Evolutionary conservation across 768 basidiomycete species (phyloP), one percentile per base, ranked within the genome.

Genomic region (Leucocoprinus birnbaumii): DNA sequence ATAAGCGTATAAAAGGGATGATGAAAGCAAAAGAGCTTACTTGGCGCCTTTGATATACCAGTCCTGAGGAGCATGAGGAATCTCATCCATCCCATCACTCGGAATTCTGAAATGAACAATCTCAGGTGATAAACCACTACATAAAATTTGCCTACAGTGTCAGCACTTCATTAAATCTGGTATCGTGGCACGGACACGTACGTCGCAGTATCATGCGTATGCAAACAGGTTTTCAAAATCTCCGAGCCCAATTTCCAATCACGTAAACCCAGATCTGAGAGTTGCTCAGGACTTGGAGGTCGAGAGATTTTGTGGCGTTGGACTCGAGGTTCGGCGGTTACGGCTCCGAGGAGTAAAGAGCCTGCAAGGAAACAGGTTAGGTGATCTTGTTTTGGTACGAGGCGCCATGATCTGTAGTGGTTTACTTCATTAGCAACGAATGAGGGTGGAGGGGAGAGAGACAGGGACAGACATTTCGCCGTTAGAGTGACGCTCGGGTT

Each of bases 331-430:
- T 87, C 87, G 2, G 84, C 72, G 1, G 75, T 80, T 2, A 89
- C 90, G 13, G 92, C 90, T 11, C 95, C 94, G 2, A 98, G 81
- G 78, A 98, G 85, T 53, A 98, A 81, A 0, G 91, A 91, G 2
- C 94, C 95, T 18, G 87, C 93, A 31, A 98, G 74, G 82, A 97
- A 98, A 71, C 95, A 98, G 2, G 91, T 94, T 31, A 98, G 82
- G 66, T 97, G 95, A 65, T 98, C 95, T 73, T 98, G 95, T 66
- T 97, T 96, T 9, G 90, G 90, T 9, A 78, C 77, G 24, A 90
- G 72, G 16, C 80, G 79, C 92, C 91, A 94, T 31, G 74, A 71
- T 22, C 90, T 91, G 27, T 10, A 37, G 2, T 5, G 34, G 22
- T 41, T 49, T 42, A 42, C 22, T 44, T 10, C 50, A 43, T 22